Evolutionary conservation across 2,329 filamentous ascomycete species (phyloP), one percentile per base, ranked within the genome.

Genomic region (Plectosphaerella sp.): DNA sequence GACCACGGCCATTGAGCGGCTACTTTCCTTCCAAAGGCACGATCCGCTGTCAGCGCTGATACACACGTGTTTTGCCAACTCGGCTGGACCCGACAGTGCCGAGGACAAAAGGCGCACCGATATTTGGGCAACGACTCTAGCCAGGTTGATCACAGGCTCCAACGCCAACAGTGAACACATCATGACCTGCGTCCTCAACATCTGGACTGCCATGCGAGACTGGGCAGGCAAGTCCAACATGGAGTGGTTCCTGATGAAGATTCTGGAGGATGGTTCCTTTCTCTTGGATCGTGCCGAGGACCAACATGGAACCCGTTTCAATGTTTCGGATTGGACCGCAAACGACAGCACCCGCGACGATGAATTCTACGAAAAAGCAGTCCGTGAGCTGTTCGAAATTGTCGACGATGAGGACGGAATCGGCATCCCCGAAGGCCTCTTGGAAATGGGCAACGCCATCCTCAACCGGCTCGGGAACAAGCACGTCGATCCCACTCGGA

Each of bases 161-260:
- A 91, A 88, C 64, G 84, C 83, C 33, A 88, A 84, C 51, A 86
- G 87, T 58, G 89, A 94, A 64, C 86, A 88, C 52, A 87, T 97
- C 52, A 79, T 97, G 53, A 86, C 89, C 57, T 87, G 89, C 47
- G 84, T 97, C 35, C 79, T 99, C 48, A 92, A 94, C 67, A 86
- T 90, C 52, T 97, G 91, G 89, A 86, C 89, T 49, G 79, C 84
- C 52, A 89, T 92, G 79, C 85, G 89, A 56, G 87, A 92, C 68
- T 97, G 93, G 92, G 88, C 90, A 41, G 91, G 91, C 52, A 91
- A 88, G 62, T 83, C 87, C 59, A 94, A 91, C 58, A 85, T 99
- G 77, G 92, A 97, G 71, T 88, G 91, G 71, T 97, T 93, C 67
- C 81, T 99, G 12, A 94, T 96, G 89, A 89, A 94, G 66, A 90